These are phyloP conservation scores for Mycena maculata DNA, from an alignment of 768 basidiomycete genomes.

Conservation along the genomic window DNA sequence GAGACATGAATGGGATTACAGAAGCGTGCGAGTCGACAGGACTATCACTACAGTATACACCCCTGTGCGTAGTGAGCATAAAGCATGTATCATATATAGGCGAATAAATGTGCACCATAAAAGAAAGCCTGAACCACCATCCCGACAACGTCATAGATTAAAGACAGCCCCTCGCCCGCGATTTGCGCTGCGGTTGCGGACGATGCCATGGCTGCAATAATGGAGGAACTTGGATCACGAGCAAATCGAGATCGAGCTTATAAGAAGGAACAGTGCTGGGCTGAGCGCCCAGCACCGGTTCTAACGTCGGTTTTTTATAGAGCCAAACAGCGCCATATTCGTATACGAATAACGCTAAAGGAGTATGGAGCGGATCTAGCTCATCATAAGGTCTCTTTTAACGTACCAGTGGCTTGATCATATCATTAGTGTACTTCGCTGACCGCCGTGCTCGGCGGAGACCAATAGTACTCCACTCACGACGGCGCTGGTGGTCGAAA, in stretches of 20 bases:
- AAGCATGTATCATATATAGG: not conserved
- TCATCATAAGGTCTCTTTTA: not conserved
- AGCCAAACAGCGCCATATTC: too few species aligned
- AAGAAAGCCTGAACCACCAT: slow-evolving; percentile 24
- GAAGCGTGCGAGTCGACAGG: slow-evolving; percentile 25
- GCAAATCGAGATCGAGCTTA: not conserved
- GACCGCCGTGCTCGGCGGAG: too few species aligned
- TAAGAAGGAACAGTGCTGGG: too few species aligned
- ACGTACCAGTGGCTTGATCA: not conserved
- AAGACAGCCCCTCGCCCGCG: not conserved
- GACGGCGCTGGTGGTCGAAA: too few species aligned
- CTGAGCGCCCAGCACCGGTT: too few species aligned
- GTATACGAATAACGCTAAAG: too few species aligned
- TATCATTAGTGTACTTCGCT: not conserved
- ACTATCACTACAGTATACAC: slow-evolving; percentile 14
- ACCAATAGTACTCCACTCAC: too few species aligned
- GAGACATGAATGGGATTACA: slow-evolving; percentile 1
- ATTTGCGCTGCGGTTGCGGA: not conserved
- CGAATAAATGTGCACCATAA: slow-evolving; percentile 11
- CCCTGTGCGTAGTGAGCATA: not conserved
- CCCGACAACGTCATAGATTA: slow-evolving; percentile 1
- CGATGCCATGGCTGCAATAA: not conserved
- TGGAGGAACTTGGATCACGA: not conserved
- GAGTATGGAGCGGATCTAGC: too few species aligned
- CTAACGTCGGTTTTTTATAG: too few species aligned